These are phyloP conservation scores for Trametes villosa DNA, from an alignment of 768 basidiomycete genomes.

Conservation along the genomic window DNA sequence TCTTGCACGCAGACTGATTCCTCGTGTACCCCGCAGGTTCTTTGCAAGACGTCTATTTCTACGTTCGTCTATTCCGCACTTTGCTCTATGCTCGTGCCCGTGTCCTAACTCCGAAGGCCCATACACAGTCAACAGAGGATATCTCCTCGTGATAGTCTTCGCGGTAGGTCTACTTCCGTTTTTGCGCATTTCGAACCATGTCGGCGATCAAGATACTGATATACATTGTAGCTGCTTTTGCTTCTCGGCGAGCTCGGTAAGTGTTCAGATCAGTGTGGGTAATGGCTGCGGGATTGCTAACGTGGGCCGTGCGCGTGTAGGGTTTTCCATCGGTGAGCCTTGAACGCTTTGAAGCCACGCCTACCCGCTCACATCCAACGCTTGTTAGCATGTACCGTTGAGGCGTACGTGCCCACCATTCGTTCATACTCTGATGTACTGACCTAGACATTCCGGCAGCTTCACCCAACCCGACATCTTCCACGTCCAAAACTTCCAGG, in stretches of 20 bases:
- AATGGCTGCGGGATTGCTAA: background rate
- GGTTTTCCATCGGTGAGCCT: background rate
- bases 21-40: background rate
- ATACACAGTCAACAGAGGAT: background rate
- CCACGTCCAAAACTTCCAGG: background rate
- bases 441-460: background rate
- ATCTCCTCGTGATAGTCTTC: background rate
- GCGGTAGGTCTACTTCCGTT: background rate
- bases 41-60: background rate
- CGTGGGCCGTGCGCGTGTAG: background rate
- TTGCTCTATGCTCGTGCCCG: background rate
- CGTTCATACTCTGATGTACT: background rate
- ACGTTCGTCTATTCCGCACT: background rate
- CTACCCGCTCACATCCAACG: background rate
- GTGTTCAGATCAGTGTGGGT: background rate
- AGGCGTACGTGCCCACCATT: background rate
- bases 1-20: background rate
- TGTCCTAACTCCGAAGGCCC: background rate
- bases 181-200: too few relatives aligned
- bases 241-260: background rate
- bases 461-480: slow-evolving; percentile 1
- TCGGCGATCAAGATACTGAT: background rate
- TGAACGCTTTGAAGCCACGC: background rate
- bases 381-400: background rate
- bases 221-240: background rate